Evolutionary conservation across 2,329 filamentous ascomycete genomes (phyloP), one percentile per base, ranked within the genome.

Genomic region (Diaporthe humulicola): DNA sequence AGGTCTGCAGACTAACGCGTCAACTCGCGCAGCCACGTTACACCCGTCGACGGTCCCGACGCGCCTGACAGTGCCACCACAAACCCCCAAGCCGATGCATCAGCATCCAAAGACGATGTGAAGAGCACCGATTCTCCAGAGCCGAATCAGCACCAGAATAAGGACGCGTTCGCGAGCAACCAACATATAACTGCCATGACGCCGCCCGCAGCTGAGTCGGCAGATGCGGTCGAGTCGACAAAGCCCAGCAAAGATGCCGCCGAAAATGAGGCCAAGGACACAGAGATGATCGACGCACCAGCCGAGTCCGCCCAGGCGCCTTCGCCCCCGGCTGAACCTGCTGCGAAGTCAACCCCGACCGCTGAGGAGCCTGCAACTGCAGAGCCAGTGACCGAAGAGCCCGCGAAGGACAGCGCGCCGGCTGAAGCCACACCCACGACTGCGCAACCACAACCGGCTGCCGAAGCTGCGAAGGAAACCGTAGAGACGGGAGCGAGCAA

Each of bases 251-350:
- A 58, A 56, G 60, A 73, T 7, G 67, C 40, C 40, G 73, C n/a
- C n/a, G 72, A 75, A 14, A 60, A 38, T 28, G 71, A 75, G 50
- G 54, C 57, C 33, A 60, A 58, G 56, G 71, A 74, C 14, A 78
- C 78, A 25, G 78, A 81, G 10, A 84, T 83, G 82, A 73, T 73
- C 14, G 82, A 84, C 73, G 80, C 78, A 50, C 78, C 79, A 42
- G 69, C 72, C 48, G 70, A 73, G 36, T 78, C 79, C 48, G 74
- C 74, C 25, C 61, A 75, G 52, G 70, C 73, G 33, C 70, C 76
- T 33, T 76, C 74, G 5, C 71, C 70, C 4, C 71, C 71, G 48
- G 75, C 74, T 22, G 71, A 74, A 56, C 61, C 74, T 22, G 69
- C 58, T 19, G 19, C 61, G 7, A 74, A 56, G 25, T 54, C 73